Evolutionary conservation across 2,329 filamentous ascomycete genomes (phyloP).

Genomic region (Botrytis squamosa): DNA sequence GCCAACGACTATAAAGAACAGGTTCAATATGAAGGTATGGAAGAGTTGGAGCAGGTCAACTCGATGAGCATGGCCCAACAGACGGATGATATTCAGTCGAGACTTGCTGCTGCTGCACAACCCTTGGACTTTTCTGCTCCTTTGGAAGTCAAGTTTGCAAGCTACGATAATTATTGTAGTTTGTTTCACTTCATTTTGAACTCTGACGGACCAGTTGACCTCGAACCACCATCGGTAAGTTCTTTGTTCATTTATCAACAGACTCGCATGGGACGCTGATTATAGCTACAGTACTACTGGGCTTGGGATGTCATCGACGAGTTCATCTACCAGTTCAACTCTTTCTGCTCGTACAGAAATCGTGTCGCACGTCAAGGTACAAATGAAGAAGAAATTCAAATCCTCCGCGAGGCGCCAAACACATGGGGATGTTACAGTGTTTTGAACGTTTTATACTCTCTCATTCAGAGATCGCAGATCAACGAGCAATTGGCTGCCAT

Average conservation of each 20-base stretch:
- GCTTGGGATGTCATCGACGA: conserved; percentile 99
- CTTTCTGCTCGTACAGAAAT: conserved; percentile 95
- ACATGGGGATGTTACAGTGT: conserved; percentile 99
- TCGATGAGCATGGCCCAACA: conserved; percentile 70
- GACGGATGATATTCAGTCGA: conserved; percentile 88
- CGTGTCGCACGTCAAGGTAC: conserved; percentile 78
- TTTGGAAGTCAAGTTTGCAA: conserved; percentile 95
- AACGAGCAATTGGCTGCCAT: conserved; percentile 94
- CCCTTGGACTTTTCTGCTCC: conserved; percentile 95
- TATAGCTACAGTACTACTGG: conserved; percentile 80
- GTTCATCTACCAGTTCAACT: conserved; percentile 99
- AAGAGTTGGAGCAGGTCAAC: conserved; percentile 73
- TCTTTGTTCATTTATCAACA: conserved; percentile 15
- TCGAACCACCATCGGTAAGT: conserved; percentile 93
- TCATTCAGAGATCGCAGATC: conserved; percentile 98
- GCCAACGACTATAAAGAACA: conserved; percentile 96
- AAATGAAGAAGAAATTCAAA: conserved; percentile 88
- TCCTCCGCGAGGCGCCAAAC: conserved; percentile 94
- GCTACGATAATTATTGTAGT: conserved; percentile 99
- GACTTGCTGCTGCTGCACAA: conserved; percentile 86
- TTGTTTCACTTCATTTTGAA: conserved; percentile 99
- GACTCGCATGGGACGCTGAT: conserved; percentile 28
- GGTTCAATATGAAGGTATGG: conserved; percentile 87
- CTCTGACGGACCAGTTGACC: conserved; percentile 96
- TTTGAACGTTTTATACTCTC: conserved; percentile 97